These are phyloP conservation scores for Arthrobotrys musiformis DNA, from an alignment of 2,329 filamentous ascomycete species.

Conservation along the genomic window DNA sequence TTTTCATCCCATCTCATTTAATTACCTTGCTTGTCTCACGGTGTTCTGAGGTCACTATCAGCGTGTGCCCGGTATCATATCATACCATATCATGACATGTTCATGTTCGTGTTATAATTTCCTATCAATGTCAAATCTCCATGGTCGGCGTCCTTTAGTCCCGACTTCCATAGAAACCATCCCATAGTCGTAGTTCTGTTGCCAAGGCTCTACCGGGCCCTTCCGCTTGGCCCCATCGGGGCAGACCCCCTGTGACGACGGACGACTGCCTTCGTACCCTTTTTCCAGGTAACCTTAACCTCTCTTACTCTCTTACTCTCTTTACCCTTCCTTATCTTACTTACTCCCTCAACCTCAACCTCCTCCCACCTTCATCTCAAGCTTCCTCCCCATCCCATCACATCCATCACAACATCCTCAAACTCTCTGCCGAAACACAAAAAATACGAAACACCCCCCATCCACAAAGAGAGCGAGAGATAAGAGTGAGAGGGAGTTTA, in stretches of 20 bases:
- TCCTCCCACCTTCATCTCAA: conserved; percentile 9
- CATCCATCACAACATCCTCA: conserved; percentile 63
- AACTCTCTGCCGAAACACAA: conserved; percentile 76
- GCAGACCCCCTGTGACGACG: neutral
- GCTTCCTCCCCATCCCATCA: neutral
- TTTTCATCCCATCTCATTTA: neutral
- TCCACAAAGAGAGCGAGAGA: neutral
- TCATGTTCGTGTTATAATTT: too few relatives aligned
- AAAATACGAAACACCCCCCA: conserved; percentile 70
- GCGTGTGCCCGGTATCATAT: too few relatives aligned
- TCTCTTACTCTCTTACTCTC: conserved; percentile 79
- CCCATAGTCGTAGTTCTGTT: too few relatives aligned
- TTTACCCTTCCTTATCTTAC: conserved; percentile 66
- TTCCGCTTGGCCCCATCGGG: conserved; percentile 22
- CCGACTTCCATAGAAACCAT: too few relatives aligned
- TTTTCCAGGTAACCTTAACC: conserved; percentile 72
- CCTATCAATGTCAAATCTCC: neutral
- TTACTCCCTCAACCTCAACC: conserved; percentile 60
- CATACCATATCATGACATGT: too few relatives aligned
- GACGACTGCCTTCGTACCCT: neutral
- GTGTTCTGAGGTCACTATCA: too few relatives aligned
- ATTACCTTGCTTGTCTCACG: neutral
- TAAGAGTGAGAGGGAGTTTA: neutral
- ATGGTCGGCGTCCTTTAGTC: neutral
- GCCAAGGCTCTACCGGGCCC: neutral